phyloP scores from a whole-genome alignment of 768 basidiomycete species.

The Collybia sordida region DNA sequence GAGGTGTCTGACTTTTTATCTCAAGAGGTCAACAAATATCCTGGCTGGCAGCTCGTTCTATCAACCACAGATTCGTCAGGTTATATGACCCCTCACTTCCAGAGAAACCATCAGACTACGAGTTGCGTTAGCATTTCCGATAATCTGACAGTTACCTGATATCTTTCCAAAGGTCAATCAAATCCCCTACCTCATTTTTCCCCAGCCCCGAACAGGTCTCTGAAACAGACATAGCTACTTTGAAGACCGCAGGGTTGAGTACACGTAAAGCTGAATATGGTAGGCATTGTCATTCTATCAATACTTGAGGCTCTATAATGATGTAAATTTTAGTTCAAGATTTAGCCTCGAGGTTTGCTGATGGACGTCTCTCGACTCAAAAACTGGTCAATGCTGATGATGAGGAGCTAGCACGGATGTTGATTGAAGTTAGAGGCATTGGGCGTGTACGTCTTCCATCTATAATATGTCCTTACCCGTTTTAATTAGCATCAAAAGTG shows the following conservation, averaged over 20 bases:
- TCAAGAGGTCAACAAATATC: conserved; percentile 78
- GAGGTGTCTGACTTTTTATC: not conserved
- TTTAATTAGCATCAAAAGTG: conserved; percentile 36
- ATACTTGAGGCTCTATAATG: conserved; percentile 2
- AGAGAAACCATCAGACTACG: conserved; percentile 57
- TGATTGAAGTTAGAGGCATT: conserved; percentile 78
- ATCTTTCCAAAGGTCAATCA: conserved; percentile 14
- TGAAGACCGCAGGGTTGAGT: conserved; percentile 78
- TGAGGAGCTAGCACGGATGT: conserved; percentile 71
- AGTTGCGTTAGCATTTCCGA: conserved; percentile 33
- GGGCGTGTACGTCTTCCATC: conserved; percentile 53
- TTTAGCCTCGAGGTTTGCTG: conserved; percentile 76
- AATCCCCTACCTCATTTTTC: conserved; percentile 46
- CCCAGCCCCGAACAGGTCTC: conserved; percentile 73
- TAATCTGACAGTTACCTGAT: conserved; percentile 1
- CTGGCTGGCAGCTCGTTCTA: conserved; percentile 83
- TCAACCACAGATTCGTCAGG: conserved; percentile 75
- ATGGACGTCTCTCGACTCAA: conserved; percentile 74
- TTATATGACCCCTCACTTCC: conserved; percentile 75
- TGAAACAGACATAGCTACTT: conserved; percentile 50
- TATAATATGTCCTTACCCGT: not conserved
- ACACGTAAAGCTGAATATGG: conserved; percentile 90
- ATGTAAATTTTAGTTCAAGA: conserved; percentile 56
- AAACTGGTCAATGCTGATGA: conserved; percentile 72
- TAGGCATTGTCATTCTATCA: conserved; percentile 28